Conservation (phyloP, 2,329 filamentous ascomycete genomes). For the Ophiostoma sp. region DNA sequence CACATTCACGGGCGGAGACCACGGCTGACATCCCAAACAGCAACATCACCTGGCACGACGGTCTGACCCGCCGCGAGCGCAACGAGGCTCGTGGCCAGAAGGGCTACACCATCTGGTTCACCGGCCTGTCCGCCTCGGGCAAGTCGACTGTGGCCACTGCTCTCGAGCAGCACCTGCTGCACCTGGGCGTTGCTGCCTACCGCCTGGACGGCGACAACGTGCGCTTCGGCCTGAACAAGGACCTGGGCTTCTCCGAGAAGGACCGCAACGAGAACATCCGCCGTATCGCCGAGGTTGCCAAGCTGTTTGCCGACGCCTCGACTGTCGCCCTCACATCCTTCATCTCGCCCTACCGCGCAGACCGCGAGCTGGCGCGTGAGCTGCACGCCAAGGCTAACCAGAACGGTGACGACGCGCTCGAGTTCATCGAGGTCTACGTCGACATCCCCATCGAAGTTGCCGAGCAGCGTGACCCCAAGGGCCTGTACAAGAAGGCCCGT, state of each 20-base stretch:
- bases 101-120: conserved; percentile 96
- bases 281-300: conserved; percentile 89
- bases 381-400: conserved; percentile 63
- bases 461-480: conserved; percentile 94
- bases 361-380: conserved; percentile 74
- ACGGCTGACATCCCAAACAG: conserved; percentile 40
- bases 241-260: conserved; percentile 87
- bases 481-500: conserved; percentile 93
- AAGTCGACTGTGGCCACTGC: conserved; percentile 97
- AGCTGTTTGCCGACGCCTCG: conserved; percentile 88
- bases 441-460: conserved; percentile 88
- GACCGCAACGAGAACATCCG: conserved; percentile 98
- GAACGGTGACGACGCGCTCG: conserved; percentile 61
- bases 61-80: conserved; percentile 73
- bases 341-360: conserved; percentile 89
- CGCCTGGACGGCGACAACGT: conserved; percentile 97
- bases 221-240: conserved; percentile 95
- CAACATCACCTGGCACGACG: conserved; percentile 87
- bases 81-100: conserved; percentile 70
- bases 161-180: conserved; percentile 92
- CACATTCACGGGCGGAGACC: background rate
- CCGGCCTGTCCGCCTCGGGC: conserved; percentile 88
- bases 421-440: conserved; percentile 91
- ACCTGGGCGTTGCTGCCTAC: conserved; percentile 77
- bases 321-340: conserved; percentile 90